These are phyloP conservation scores for Naematelia encephala DNA, from an alignment of 768 basidiomycete genomes.

Conservation along the genomic window DNA sequence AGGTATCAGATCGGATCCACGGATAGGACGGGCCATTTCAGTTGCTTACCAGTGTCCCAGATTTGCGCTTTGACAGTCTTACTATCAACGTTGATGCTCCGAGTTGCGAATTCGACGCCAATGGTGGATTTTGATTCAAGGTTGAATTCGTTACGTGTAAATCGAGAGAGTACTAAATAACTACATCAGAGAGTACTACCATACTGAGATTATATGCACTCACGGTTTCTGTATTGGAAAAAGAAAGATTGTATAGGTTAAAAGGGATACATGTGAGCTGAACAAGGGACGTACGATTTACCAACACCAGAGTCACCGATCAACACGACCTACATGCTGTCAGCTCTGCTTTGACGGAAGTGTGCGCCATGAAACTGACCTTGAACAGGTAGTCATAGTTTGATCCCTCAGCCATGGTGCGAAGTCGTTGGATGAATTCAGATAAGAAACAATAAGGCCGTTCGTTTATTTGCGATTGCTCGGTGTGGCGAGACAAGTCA, in stretches of 20 bases:
- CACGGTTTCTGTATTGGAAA: conserved; percentile 60
- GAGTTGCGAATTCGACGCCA: conserved; percentile 97
- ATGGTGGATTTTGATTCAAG: conserved; percentile 98
- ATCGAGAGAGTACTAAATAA: conserved; percentile 87
- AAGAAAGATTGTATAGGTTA: not conserved
- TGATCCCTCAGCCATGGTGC: conserved; percentile 78
- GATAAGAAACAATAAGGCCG: not conserved
- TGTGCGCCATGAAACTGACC: conserved; percentile 54
- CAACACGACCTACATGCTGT: conserved; percentile 74
- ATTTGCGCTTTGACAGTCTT: conserved; percentile 98
- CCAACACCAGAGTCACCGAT: conserved; percentile 99
- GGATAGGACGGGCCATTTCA: not conserved
- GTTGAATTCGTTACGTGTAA: conserved; percentile 99
- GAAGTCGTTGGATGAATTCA: not conserved
- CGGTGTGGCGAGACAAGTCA: not conserved
- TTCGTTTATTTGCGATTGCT: not conserved
- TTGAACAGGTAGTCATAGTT: conserved; percentile 99
- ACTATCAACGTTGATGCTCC: conserved; percentile 89
- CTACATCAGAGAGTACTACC: too few relatives aligned
- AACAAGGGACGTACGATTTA: conserved; percentile 76
- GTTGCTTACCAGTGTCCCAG: conserved; percentile 88
- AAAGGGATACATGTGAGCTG: not conserved
- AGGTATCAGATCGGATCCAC: too few relatives aligned
- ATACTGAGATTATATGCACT: too few relatives aligned
- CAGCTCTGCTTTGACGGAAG: not conserved